A percentile compares a stretch with the other conserved stretches of the same genome.
Conservation (phyloP, 1,284 basidiomycete species). For the Somion occarium region DNA sequence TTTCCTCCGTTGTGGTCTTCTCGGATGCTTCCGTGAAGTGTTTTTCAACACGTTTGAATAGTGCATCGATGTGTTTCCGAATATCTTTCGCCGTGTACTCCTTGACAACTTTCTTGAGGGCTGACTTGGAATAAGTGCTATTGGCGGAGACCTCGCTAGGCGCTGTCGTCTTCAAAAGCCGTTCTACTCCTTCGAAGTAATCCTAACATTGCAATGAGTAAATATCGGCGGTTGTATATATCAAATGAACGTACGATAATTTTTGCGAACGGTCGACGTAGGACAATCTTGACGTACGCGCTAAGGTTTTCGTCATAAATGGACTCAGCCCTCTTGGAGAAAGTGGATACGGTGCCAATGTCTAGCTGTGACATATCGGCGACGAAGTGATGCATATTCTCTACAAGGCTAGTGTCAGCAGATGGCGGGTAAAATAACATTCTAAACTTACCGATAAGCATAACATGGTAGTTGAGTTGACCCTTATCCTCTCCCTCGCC, state of each 20-base stretch:
- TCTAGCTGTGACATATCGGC: constrained; percentile 73
- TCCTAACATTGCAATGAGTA: constrained; percentile 53
- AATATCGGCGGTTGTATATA: constrained; percentile 1
- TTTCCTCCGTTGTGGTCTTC: constrained; percentile 54
- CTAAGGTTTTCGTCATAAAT: constrained; percentile 87
- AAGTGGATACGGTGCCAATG: constrained; percentile 63
- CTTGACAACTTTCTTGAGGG: constrained; percentile 82
- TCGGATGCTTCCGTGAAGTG: constrained; percentile 85
- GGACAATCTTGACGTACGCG: constrained; percentile 84
- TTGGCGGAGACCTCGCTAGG: constrained; percentile 79
- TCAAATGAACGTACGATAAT: constrained; percentile 63
- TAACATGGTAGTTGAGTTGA: constrained; percentile 93
- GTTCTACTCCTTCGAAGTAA: constrained; percentile 91
- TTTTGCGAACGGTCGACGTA: constrained; percentile 83
- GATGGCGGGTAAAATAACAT: background rate
- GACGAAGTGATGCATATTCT: constrained; percentile 95
- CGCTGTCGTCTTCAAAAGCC: constrained; percentile 76
- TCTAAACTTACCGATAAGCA: constrained; percentile 79
- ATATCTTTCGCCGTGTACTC: constrained; percentile 88
- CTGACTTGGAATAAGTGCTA: constrained; percentile 70
- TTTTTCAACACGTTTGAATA: constrained; percentile 92
- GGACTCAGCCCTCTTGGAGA: constrained; percentile 70
- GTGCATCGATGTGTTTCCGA: constrained; percentile 78
- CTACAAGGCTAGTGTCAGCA: constrained; percentile 35
- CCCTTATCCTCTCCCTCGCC: constrained; percentile 93